These are phyloP conservation scores for Elongisporangium prolatum DNA, from an alignment of 352 stramenopile genomes.

Conservation along the genomic window DNA sequence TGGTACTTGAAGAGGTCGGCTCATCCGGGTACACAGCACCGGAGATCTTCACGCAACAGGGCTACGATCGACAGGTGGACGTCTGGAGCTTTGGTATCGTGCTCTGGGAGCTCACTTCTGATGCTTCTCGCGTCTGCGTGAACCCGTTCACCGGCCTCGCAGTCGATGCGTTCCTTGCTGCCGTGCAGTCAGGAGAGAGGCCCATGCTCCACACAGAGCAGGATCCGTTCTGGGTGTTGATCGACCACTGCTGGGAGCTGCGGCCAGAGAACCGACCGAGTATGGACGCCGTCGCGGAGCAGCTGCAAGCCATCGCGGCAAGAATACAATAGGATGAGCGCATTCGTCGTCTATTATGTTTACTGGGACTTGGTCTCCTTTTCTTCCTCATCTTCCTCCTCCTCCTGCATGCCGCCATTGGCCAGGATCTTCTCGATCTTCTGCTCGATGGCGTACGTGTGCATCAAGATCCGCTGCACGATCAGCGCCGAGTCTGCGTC, in stretches of 20 bases:
- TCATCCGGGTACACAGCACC: slow-evolving; percentile 42
- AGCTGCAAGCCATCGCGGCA: background rate
- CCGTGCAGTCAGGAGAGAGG: background rate
- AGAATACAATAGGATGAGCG: background rate
- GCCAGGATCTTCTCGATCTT: slow-evolving; percentile 46
- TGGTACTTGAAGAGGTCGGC: slow-evolving; percentile 24
- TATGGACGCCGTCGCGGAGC: background rate
- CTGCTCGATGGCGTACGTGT: slow-evolving; percentile 57
- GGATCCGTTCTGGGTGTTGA: background rate
- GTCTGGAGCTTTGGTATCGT: slow-evolving; percentile 47
- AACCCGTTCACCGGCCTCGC: slow-evolving; percentile 29
- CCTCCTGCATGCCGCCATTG: slow-evolving; percentile 11
- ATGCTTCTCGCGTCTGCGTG: background rate
- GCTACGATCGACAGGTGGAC: slow-evolving; percentile 37
- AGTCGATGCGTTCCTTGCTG: slow-evolving; percentile 15
- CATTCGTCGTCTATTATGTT: background rate
- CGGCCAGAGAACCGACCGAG: background rate
- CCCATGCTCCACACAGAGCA: background rate
- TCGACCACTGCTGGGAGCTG: background rate
- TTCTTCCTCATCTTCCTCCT: slow-evolving; percentile 11
- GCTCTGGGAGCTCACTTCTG: slow-evolving; percentile 29
- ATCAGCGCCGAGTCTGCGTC: slow-evolving; percentile 63
- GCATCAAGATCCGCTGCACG: slow-evolving; percentile 70
- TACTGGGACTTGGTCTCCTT: background rate
- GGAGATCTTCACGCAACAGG: slow-evolving; percentile 29